Percentiles rank a stretch among this genome's conserved stretches.
Evolutionary conservation across 495 filamentous ascomycete genomes (phyloP).

Genomic region (Xylaria scruposa): DNA sequence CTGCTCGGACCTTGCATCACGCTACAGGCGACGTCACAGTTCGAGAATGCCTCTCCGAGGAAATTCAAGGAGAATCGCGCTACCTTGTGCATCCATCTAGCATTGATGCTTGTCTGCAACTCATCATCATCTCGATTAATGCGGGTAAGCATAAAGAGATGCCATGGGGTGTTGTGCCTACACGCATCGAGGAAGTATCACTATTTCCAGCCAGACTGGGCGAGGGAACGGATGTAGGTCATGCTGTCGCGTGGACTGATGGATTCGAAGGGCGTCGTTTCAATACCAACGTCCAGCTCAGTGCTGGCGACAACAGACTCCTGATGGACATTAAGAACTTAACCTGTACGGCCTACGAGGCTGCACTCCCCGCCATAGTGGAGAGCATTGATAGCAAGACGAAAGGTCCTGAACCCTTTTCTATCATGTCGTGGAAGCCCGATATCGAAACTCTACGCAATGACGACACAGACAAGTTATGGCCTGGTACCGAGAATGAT

Average conservation of each 20-base stretch:
- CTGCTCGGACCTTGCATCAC: slow-evolving; percentile 24
- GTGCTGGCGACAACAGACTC: slow-evolving; percentile 14
- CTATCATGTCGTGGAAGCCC: slow-evolving; percentile 33
- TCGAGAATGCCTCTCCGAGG: slow-evolving; percentile 19
- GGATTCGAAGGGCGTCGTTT: slow-evolving; percentile 31
- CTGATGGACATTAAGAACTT: slow-evolving; percentile 33
- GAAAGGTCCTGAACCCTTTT: slow-evolving; percentile 26
- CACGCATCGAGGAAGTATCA: slow-evolving; percentile 28
- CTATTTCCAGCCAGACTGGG: slow-evolving; percentile 11
- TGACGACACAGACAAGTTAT: slow-evolving; percentile 17
- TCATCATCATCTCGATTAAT: slow-evolving; percentile 33
- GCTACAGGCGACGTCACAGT: slow-evolving; percentile 29
- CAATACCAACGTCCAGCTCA: slow-evolving; percentile 33
- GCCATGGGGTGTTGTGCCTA: slow-evolving; percentile 32
- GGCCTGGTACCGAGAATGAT: slow-evolving; percentile 5
- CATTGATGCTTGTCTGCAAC: slow-evolving; percentile 42
- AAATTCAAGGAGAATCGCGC: slow-evolving; percentile 32
- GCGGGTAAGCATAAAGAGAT: slow-evolving; percentile 34
- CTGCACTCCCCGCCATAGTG: slow-evolving; percentile 33
- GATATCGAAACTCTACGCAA: slow-evolving; percentile 27
- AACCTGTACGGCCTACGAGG: slow-evolving; percentile 33
- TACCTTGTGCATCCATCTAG: slow-evolving; percentile 54
- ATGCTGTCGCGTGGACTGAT: slow-evolving; percentile 34
- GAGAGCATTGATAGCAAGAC: slow-evolving; percentile 23
- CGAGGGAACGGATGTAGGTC: slow-evolving; percentile 9